Percentiles rank a stretch among this genome's conserved stretches.
Evolutionary conservation across 345 rosid species (phyloP).

Genomic region (Excoecaria agallocha): DNA sequence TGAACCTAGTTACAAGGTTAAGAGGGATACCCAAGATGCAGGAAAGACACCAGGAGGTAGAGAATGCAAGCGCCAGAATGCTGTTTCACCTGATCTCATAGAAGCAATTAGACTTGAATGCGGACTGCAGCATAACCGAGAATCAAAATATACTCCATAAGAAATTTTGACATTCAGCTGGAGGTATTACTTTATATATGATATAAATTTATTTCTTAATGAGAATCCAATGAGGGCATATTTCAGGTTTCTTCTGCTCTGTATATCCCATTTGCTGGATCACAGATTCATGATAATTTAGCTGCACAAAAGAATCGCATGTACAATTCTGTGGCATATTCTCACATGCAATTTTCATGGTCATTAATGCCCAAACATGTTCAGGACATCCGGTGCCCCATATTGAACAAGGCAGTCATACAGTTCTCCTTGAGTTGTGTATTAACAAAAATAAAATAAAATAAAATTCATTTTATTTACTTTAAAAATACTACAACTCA

Average conservation of each 20-base stretch:
- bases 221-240: not conserved
- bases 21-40: slow-evolving; percentile 15
- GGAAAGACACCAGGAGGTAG: slow-evolving; percentile 17
- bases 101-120: slow-evolving; percentile 81
- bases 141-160: slow-evolving; percentile 8
- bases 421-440: too few species aligned
- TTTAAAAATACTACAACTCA: too few species aligned
- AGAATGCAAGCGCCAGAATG: slow-evolving; percentile 23
- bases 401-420: too few species aligned
- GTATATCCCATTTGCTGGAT: not conserved
- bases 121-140: slow-evolving; percentile 41
- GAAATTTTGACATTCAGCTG: slow-evolving; percentile 11
- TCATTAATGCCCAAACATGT: too few species aligned
- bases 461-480: too few species aligned
- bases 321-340: too few species aligned
- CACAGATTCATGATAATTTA: not conserved
- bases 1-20: slow-evolving; percentile 31
- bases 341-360: too few species aligned
- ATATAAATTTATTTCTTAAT: not conserved
- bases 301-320: not conserved
- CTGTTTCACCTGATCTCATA: slow-evolving; percentile 68
- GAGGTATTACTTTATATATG: slow-evolving; percentile 9
- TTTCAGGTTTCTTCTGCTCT: not conserved
- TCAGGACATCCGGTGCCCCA: too few species aligned
- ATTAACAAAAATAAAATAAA: too few species aligned